A percentile compares a stretch with the other conserved stretches of the same genome.
These are phyloP conservation scores for Microcera coccophila DNA, from an alignment of 2,329 filamentous ascomycete genomes.

Conservation along the genomic window DNA sequence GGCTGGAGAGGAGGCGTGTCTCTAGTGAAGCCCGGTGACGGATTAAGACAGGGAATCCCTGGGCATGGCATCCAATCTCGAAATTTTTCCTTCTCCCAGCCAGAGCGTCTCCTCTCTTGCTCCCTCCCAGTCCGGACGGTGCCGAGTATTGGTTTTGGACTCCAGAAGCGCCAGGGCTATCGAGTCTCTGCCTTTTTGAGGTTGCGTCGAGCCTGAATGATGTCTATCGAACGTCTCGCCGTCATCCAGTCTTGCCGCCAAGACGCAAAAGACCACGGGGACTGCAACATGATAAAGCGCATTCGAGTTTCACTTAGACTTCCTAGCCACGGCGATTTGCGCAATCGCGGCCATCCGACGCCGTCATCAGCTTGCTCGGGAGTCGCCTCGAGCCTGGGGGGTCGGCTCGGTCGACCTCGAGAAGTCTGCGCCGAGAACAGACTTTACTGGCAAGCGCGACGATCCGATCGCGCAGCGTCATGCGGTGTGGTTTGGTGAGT, in stretches of 20 bases:
- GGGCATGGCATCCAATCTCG: slow-evolving; percentile 25
- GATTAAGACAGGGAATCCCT: slow-evolving; percentile 22
- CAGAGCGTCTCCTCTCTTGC: too few species aligned
- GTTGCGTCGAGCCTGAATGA: not conserved
- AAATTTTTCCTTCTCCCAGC: too few species aligned
- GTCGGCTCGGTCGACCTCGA: slow-evolving; percentile 13
- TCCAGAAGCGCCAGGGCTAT: slow-evolving; percentile 6
- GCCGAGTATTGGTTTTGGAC: slow-evolving; percentile 23
- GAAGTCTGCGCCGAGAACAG: slow-evolving; percentile 19
- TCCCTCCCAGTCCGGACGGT: slow-evolving; percentile 22
- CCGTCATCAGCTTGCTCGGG: slow-evolving; percentile 14
- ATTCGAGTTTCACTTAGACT: slow-evolving; percentile 9
- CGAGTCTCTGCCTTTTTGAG: slow-evolving; percentile 3
- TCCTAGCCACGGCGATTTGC: slow-evolving; percentile 7
- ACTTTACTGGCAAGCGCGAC: slow-evolving; percentile 18
- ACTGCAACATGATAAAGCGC: not conserved
- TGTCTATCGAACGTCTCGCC: slow-evolving; percentile 8
- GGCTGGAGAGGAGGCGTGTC: slow-evolving; percentile 21
- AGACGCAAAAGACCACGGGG: not conserved
- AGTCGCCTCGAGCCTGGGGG: slow-evolving; percentile 13
- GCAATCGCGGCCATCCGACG: slow-evolving; percentile 8
- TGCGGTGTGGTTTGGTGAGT: slow-evolving; percentile 9
- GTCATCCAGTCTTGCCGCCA: slow-evolving; percentile 6
- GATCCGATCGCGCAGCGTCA: slow-evolving; percentile 17
- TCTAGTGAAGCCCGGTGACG: slow-evolving; percentile 10